Evolutionary conservation across 257 asterid species (phyloP), one percentile per base, ranked within the genome.

Genomic region (Misopates orontium): DNA sequence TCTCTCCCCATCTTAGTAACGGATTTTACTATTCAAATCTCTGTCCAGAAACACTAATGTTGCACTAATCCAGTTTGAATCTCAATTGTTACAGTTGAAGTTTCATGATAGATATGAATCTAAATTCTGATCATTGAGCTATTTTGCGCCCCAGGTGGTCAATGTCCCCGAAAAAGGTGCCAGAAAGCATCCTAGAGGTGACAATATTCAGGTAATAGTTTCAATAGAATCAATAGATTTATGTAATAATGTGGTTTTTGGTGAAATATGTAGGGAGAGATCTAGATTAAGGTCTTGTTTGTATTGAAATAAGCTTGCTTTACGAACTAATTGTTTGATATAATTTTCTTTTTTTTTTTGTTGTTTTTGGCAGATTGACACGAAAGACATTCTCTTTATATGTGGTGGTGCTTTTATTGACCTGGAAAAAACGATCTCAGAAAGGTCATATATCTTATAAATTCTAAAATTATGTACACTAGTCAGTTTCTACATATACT

Each of bases 101-200:
- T n/a, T n/a, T n/a, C n/a, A n/a, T n/a, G n/a, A n/a, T n/a, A n/a
- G n/a, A n/a, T n/a, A n/a, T n/a, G n/a, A 36, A 71, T 51, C n/a
- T 24, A 5, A 11, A 24, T 56, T 62, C 57, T 75, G 76, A 74
- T 72, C 50, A 20, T 40, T 19, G 28, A 63, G 6, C 44, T 75
- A 68, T 72, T 51, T 71, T 74, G 10, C 44, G 40, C 55, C 40
- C 64, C 84, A 94, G 99, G 87, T 90, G 74, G 99, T 94, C 66
- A 94, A 90, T 84, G 99, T 94, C 61, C 99, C 99, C 0, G 99
- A 94, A 82, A 94, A 94, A 75, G 99, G 99, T 4, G 97, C 99
- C 64, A 82, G 99, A 73, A 94, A 94, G 85, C 99, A 94, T 77
- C 99, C 99, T 65, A 85, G 99, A 80, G 99, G 99, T 48, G 99